Percentiles rank a stretch among this genome's conserved stretches.
phyloP scores from a whole-genome alignment of 2,329 filamentous ascomycete species.

The Claviceps monticola region DNA sequence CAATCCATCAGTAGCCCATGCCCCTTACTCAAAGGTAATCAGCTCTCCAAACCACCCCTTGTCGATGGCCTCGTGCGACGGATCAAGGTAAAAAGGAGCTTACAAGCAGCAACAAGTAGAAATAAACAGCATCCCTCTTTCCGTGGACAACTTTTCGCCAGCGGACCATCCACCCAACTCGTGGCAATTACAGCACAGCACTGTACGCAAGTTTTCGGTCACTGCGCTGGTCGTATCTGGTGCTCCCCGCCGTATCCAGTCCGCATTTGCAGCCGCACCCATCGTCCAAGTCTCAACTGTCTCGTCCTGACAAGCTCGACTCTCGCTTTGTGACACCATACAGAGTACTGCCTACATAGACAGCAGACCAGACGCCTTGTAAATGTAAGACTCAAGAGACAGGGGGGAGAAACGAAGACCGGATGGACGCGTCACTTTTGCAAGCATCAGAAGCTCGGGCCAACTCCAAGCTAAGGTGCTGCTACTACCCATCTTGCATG shows the following conservation, averaged over 20 bases:
- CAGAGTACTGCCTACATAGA: not conserved
- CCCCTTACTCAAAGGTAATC: not conserved
- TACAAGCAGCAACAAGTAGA: not conserved
- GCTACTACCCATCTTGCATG: slow-evolving; percentile 1
- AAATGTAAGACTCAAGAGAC: not conserved
- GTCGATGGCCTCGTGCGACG: not conserved
- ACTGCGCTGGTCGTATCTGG: not conserved
- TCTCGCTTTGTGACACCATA: slow-evolving; percentile 3
- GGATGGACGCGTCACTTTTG: not conserved
- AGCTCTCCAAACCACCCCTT: not conserved
- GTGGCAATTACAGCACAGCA: too few species aligned
- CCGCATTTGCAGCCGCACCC: not conserved
- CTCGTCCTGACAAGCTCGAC: not conserved
- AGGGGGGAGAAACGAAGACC: too few species aligned
- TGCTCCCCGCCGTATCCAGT: not conserved
- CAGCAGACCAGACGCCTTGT: not conserved
- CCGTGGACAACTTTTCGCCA: not conserved
- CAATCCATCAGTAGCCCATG: not conserved
- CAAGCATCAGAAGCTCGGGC: not conserved
- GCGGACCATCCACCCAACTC: not conserved
- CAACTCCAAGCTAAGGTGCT: not conserved
- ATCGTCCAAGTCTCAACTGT: not conserved
- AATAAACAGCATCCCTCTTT: not conserved
- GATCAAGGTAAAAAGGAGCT: not conserved
- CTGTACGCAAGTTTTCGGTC: not conserved